Base-by-base conservation (phyloP, 2,329 filamentous ascomycete genomes). In the Verticillium isaacii region DNA sequence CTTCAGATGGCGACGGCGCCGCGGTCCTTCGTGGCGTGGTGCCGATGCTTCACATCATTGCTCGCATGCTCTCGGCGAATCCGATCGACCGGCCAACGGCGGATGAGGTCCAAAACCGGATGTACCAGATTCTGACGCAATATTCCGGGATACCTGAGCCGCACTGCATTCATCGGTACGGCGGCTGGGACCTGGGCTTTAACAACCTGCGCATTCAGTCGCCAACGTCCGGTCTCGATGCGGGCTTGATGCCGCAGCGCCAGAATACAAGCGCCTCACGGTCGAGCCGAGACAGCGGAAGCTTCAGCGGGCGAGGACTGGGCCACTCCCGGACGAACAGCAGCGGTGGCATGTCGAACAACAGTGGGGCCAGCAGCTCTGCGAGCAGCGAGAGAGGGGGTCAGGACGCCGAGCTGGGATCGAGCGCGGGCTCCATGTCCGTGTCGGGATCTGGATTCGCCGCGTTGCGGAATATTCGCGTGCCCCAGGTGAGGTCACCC, bases 1-100 rank as follows among this genome's bases (percentile, higher is more conserved):
- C 69, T 5, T 69, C 72, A 2, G 69, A 70, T 32, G 70, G 68
- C 39, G 74, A 77, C 25, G 74, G 78, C 56, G 81, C 79, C 54
- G 71, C 75, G 37, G 70, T 84, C 3, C 84, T 85, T 62, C 72
- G 74, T 23, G 84, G 83, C 29, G 74, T 87, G 11, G 75, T 75
- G 2, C 82, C 82, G 0, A 75, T 86, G 70, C 73, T 87, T 52
- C 78, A 79, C 62, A 72, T 87, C 9, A 78, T 83, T 1, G 76
- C 79, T 50, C 74, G 75, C n/a, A 87, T 87, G 85, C 72, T 87
- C 34, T 77, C 81, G 17, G 74, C 74, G 6, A 75, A 80, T 56
- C 82, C 85, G 1, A 74, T 76, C 32, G 81, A 85, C 57, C 76
- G 85, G n/a, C 85, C 83, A 2, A 74, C 77, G 0, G 83, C 83